Evolutionary conservation across 2,329 filamentous ascomycete species (phyloP), one percentile per base, ranked within the genome.

Genomic region (Verticillium tricorpus): DNA sequence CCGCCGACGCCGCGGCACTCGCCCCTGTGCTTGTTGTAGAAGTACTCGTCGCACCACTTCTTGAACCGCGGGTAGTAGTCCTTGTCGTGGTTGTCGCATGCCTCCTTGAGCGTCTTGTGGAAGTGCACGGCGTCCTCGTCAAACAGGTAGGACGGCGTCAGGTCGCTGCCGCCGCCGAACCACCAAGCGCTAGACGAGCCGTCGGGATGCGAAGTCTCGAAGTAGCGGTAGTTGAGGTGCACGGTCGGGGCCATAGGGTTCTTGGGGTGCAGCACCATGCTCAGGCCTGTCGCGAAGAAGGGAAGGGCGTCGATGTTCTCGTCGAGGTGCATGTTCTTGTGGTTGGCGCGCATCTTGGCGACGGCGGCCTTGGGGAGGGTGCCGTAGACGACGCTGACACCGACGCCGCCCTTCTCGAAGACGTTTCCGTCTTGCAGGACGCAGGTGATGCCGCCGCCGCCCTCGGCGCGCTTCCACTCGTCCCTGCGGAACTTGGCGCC

Each of bases 231-330:
- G 81, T 99, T 99, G 69, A 99, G 84, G 76, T 99, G 95, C 19
- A 99, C 95, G 0, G 95, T 99, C 0, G 95, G 95, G 8, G 94
- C 94, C 89, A 97, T 96, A 57, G 95, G 95, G 77, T 99, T 99
- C 69, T 87, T 84, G 2, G 95, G 95, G 75, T 99, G 95, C 59
- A 98, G 81, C 31, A 99, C 94, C 75, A 99, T 84, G 72, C 93
- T 97, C 60, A 99, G 81, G 5, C 95, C 95, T 1, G 94, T 91
- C 22, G 94, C 95, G 74, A 98, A 99, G 84, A 98, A 99, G 70
- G 93, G 91, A 64, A 99, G 82, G 54, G 88, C 91, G 58, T 97
- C 90, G 45, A 95, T 87, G 66, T 88, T 85, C 35, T 68, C 82
- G 62, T 87, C 90, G 60, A 99, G 86, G 76, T 97, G 92, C 61